These are phyloP conservation scores for Penicillium hesseltinei DNA, from an alignment of 2,329 filamentous ascomycete species.

Conservation along the genomic window DNA sequence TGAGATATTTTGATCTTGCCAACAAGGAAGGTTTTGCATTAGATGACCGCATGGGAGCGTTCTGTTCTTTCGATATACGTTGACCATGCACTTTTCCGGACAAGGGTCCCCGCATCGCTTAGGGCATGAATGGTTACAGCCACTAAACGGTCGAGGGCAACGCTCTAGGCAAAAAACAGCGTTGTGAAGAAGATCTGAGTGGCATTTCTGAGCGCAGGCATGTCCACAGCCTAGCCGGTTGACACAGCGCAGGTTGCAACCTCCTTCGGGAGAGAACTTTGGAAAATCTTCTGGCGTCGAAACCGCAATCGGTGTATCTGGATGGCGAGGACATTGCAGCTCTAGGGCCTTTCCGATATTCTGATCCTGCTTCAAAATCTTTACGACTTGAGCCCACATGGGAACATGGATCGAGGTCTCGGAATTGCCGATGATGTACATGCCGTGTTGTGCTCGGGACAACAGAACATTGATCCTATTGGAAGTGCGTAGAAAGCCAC, in stretches of 20 bases:
- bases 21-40: slow-evolving; percentile 32
- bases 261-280: slow-evolving; percentile 59
- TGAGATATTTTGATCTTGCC: slow-evolving; percentile 44
- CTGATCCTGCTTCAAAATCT: slow-evolving; percentile 47
- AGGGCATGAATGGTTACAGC: slow-evolving; percentile 46
- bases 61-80: slow-evolving; percentile 27
- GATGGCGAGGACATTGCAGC: slow-evolving; percentile 62
- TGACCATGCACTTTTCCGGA: slow-evolving; percentile 32
- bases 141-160: slow-evolving; percentile 37
- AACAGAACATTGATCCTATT: slow-evolving; percentile 71
- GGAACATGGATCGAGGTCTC: slow-evolving; percentile 55
- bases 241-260: slow-evolving; percentile 55
- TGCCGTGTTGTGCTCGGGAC: slow-evolving; percentile 65
- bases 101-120: slow-evolving; percentile 45
- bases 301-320: slow-evolving; percentile 51
- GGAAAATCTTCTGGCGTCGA: slow-evolving; percentile 58
- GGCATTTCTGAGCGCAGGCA: slow-evolving; percentile 46
- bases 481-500: slow-evolving; percentile 64
- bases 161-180: slow-evolving; percentile 42
- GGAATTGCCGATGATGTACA: slow-evolving; percentile 69
- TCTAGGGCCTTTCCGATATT: slow-evolving; percentile 54
- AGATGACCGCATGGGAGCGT: slow-evolving; percentile 34
- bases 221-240: slow-evolving; percentile 48
- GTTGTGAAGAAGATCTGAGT: slow-evolving; percentile 45
- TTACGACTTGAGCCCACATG: slow-evolving; percentile 64